Conservation (phyloP, 805 yeast species). For the Wickerhamiella brachini region DNA sequence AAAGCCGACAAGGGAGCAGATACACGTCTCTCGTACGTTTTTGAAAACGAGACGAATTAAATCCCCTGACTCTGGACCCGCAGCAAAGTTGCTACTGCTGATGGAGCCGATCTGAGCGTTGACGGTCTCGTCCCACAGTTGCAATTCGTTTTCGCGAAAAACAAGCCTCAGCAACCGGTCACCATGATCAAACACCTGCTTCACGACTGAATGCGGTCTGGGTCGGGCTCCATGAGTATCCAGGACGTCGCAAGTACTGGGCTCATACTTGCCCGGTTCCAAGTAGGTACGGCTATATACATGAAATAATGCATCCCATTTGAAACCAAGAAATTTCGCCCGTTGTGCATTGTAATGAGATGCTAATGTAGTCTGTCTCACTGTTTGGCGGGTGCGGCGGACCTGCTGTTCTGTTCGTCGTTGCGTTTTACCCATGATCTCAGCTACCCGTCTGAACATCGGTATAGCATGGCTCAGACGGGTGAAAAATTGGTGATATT, state of each 20-base stretch:
- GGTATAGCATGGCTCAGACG: not conserved
- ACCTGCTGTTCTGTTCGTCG: not conserved
- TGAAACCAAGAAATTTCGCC: not conserved
- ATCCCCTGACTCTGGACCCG: not conserved
- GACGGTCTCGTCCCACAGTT: slow-evolving; percentile 9
- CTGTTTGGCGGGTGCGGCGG: not conserved
- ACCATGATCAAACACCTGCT: slow-evolving; percentile 2
- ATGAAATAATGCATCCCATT: slow-evolving; percentile 7
- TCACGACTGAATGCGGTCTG: slow-evolving; percentile 4
- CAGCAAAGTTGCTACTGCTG: not conserved
- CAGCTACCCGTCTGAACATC: not conserved
- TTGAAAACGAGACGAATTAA: slow-evolving; percentile 1
- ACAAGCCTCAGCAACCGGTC: slow-evolving; percentile 3
- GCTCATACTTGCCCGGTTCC: slow-evolving; percentile 1
- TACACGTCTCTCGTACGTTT: slow-evolving; percentile 3
- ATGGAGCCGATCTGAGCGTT: slow-evolving; percentile 2
- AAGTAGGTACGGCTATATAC: slow-evolving; percentile 5
- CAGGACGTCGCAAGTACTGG: slow-evolving; percentile 2
- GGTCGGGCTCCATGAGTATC: not conserved
- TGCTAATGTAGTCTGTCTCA: slow-evolving; percentile 1
- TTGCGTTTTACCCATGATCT: not conserved
- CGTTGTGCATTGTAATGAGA: not conserved
- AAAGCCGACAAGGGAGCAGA: slow-evolving; percentile 1
- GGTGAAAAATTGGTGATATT: slow-evolving; percentile 10
- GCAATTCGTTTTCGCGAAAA: not conserved